Evolutionary conservation across 2,329 filamentous ascomycete genomes (phyloP), one percentile per base, ranked within the genome.

Genomic region (Thermomyces lanuginosus): DNA sequence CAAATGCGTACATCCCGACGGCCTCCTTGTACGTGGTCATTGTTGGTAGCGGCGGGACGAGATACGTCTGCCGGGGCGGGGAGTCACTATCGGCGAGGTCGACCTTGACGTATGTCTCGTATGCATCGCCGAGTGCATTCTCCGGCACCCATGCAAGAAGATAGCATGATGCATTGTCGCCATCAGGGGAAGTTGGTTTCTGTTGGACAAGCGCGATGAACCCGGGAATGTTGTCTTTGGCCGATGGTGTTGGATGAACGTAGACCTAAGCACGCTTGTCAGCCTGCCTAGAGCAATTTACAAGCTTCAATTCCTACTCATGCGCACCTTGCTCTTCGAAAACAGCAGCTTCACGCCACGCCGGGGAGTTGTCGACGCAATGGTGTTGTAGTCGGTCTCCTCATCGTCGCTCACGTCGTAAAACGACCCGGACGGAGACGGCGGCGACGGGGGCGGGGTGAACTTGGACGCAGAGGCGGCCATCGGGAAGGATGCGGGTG

Each of bases 401-500:
- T 92, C 84, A 46, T 92, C 83, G 60, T 98, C 91, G 53, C 81
- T 92, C 64, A 95, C 64, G 46, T 86, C 86, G 62, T 92, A 93
- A 62, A 86, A 89, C 44, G 82, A 92, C 27, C 75, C 81, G 2
- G 79, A 69, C 2, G 84, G 83, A 18, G 84, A 93, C 8, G 71
- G 63, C 32, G 52, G 51, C 27, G 53, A 52, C 6, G 51, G 42
- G 28, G 52, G 51, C 39, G 52, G 51, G 14, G 53, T 56, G 32
- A 45, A 47, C 36, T 48, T 44, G 29, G 44, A 20, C 24, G 33
- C 28, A 19, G 40, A 37, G 32, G 38, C 42, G 32, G 50, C 41
- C 48, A 55, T 54, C 24, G 22, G 34, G 28, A 27, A 19, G 12
- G 15, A n/a, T 13, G 17, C 10, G 5, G 14, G 5, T 16, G 19